Evolutionary conservation across 306 rosid genomes (phyloP), one percentile per base, ranked within the genome.

Genomic region (Fragaria nilgerrensis): DNA sequence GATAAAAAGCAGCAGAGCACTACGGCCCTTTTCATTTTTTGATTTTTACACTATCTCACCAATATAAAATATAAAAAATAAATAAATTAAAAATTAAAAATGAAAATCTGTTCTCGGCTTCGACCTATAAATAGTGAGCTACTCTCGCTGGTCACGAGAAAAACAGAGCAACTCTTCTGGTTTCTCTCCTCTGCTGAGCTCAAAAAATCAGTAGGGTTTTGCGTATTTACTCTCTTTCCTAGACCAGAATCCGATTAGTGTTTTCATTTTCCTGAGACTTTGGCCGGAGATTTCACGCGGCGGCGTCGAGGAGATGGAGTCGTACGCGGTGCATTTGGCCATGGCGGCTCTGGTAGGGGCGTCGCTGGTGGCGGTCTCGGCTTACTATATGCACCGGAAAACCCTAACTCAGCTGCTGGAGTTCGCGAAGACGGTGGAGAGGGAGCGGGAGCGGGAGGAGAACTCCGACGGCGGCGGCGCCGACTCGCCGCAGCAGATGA

Each of bases 311-410:
- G 67, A n/a, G 47, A 94, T 95, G 98, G 98, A 92, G 72, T 70
- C 90, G 9, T 90, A 87, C 76, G 81, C 96, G 44, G 52, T 89
- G 81, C 98, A 95, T 87, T 90, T 95, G 88, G 96, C 96, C 69
- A 47, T 95, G 92, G 98, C 97, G 80, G 97, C 98, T 79, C 86
- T 95, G 43, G 90, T 95, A 14, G 98, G 98, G 32, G 97, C 97
- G 6, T 95, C 98, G 53, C 74, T 92, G 49, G 96, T 90, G 6
- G 98, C 97, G 3, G 97, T 90, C 37, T 92, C 98, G 52, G 96
- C 97, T 7, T 92, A 90, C 77, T 95, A 90, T 59, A 89, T 92
- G 93, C 98, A 95, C 87, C 93, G 93, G 22, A 95, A 89, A 88
- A 90, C 98, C 81, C 89, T 92, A 17, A 79, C 90, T 50, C 96